phyloP scores from a whole-genome alignment of 768 basidiomycete species.

The Cytidiella melzeri region DNA sequence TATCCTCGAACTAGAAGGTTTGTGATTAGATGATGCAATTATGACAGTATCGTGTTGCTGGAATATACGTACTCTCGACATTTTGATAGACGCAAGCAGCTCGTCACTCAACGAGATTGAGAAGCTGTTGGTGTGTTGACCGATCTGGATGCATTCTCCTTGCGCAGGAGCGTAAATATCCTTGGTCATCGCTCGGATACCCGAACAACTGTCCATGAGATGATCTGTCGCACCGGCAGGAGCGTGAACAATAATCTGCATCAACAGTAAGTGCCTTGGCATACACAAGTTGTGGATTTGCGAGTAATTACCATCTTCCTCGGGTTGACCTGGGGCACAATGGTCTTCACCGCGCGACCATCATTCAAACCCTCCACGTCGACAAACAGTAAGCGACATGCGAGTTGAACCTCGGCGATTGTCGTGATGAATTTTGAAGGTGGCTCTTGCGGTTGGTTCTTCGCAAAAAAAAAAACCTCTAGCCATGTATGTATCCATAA shows the following conservation, averaged over 20 bases:
- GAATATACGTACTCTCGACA: slow-evolving; percentile 69
- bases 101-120: slow-evolving; percentile 92
- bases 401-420: slow-evolving; percentile 69
- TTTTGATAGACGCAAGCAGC: slow-evolving; percentile 67
- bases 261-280: background rate
- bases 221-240: slow-evolving; percentile 56
- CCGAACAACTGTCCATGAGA: slow-evolving; percentile 74
- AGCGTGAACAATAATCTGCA: slow-evolving; percentile 86
- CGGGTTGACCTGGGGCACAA: slow-evolving; percentile 94
- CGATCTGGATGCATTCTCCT: slow-evolving; percentile 83
- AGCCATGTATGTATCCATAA: slow-evolving; percentile 5
- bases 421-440: slow-evolving; percentile 88
- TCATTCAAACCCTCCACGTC: slow-evolving; percentile 98
- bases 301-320: slow-evolving; percentile 73
- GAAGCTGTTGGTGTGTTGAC: slow-evolving; percentile 93
- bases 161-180: slow-evolving; percentile 78
- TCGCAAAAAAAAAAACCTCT: slow-evolving; percentile 11
- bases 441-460: slow-evolving; percentile 75
- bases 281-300: no score
- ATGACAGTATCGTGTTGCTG: background rate
- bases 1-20: slow-evolving; percentile 84
- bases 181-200: slow-evolving; percentile 85
- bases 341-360: slow-evolving; percentile 93
- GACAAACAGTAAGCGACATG: slow-evolving; percentile 84
- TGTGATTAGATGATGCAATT: background rate